These are phyloP conservation scores for Hansfordia pulvinata DNA, from an alignment of 2,329 filamentous ascomycete species.

Conservation along the genomic window DNA sequence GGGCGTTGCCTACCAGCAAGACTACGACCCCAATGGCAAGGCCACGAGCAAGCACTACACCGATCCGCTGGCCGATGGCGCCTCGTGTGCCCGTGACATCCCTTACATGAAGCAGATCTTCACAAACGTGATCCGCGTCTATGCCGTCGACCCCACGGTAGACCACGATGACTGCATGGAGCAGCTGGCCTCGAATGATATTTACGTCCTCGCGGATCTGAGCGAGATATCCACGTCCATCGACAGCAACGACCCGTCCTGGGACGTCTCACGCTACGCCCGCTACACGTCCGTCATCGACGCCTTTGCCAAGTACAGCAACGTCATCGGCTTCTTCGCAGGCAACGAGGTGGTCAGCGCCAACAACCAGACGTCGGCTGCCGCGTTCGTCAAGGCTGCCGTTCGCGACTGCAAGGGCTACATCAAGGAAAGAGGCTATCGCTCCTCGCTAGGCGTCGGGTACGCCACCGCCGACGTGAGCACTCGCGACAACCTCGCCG, in stretches of 20 bases:
- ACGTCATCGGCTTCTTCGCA: conserved; percentile 94
- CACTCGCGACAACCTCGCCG: conserved; percentile 68
- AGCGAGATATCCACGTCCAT: conserved; percentile 73
- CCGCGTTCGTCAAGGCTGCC: conserved; percentile 93
- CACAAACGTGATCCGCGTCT: conserved; percentile 91
- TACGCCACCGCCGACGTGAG: conserved; percentile 87
- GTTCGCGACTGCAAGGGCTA: conserved; percentile 93
- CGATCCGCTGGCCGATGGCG: conserved; percentile 67
- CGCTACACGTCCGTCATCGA: conserved; percentile 82
- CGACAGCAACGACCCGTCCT: conserved; percentile 64
- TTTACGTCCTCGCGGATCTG: conserved; percentile 91
- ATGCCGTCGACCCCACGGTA: conserved; percentile 70
- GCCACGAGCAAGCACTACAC: conserved; percentile 45
- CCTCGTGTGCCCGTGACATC: conserved; percentile 70
- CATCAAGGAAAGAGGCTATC: conserved; percentile 68
- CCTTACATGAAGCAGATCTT: conserved; percentile 64
- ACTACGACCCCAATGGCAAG: conserved; percentile 42
- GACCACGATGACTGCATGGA: conserved; percentile 81
- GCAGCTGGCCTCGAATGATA: conserved; percentile 67
- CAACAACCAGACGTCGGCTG: conserved; percentile 76
- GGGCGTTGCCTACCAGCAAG: conserved; percentile 91
- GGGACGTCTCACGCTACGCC: conserved; percentile 64
- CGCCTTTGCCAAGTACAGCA: conserved; percentile 67
- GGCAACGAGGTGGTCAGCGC: conserved; percentile 95
- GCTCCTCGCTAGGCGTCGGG: conserved; percentile 66